Evolutionary conservation across 2,329 filamentous ascomycete species (phyloP).

Genomic region (Neonectria punicea): DNA sequence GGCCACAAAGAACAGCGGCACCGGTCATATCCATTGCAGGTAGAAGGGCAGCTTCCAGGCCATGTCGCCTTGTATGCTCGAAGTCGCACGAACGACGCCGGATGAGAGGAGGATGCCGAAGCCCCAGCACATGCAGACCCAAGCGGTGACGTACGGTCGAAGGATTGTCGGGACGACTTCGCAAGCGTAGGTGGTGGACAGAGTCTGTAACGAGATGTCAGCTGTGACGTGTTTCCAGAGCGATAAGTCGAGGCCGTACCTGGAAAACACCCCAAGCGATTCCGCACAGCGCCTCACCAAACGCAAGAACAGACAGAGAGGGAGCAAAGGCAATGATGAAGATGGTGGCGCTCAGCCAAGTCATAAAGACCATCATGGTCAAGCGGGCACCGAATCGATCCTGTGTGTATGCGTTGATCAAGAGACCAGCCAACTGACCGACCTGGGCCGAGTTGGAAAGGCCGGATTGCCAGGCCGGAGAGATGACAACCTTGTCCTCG

Average conservation of each 20-base stretch:
- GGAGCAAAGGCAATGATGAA: constrained; percentile 45
- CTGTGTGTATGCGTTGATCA: constrained; percentile 54
- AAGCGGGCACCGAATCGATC: constrained; percentile 48
- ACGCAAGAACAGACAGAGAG: constrained; percentile 48
- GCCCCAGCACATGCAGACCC: constrained; percentile 57
- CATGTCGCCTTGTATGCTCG: constrained; percentile 46
- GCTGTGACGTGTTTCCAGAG: not conserved
- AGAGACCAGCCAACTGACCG: constrained; percentile 56
- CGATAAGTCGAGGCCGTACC: constrained; percentile 4
- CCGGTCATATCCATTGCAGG: constrained; percentile 49
- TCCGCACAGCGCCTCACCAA: constrained; percentile 48
- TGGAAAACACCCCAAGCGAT: constrained; percentile 50
- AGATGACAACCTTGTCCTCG: constrained; percentile 48
- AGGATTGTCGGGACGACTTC: constrained; percentile 50
- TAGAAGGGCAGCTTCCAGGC: constrained; percentile 52
- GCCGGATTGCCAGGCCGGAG: constrained; percentile 58
- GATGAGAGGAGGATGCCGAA: constrained; percentile 55
- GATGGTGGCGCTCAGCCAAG: constrained; percentile 20
- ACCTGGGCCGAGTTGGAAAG: constrained; percentile 55
- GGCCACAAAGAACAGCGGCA: constrained; percentile 41
- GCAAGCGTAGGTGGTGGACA: constrained; percentile 56
- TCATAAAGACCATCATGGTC: constrained; percentile 37
- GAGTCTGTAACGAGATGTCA: constrained; percentile 41
- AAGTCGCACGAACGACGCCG: constrained; percentile 51
- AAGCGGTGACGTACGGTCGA: constrained; percentile 53